phyloP scores from a whole-genome alignment of 2,329 filamentous ascomycete genomes.

The Sarocladium oryzae region DNA sequence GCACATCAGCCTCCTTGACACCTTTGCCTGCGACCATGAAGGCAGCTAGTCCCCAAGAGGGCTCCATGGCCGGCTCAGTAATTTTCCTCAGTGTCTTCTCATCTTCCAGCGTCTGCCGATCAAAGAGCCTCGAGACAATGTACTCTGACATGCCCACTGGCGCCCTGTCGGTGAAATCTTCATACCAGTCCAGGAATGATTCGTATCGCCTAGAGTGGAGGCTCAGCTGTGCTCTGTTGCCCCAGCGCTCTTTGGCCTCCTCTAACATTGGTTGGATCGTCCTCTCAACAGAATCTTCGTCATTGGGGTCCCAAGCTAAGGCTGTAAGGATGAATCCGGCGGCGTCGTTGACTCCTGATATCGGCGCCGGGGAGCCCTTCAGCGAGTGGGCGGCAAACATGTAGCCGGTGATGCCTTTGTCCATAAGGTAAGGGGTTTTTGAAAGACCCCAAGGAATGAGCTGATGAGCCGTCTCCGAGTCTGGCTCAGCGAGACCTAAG shows the following conservation, averaged over 20 bases:
- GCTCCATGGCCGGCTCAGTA: conserved; percentile 16
- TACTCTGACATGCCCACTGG: neutral
- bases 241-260: conserved; percentile 1
- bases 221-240: neutral
- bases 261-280: neutral
- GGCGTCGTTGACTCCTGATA: neutral
- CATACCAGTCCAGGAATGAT: conserved; percentile 1
- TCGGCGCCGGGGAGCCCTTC: neutral
- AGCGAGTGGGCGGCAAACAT: neutral
- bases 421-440: conserved; percentile 24
- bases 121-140: neutral
- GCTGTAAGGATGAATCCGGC: neutral
- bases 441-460: conserved; percentile 18
- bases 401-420: conserved; percentile 30
- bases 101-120: neutral
- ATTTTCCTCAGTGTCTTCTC: conserved; percentile 29
- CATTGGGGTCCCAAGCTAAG: neutral
- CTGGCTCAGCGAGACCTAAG: neutral
- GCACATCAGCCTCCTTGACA: conserved; percentile 34
- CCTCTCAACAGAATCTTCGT: neutral
- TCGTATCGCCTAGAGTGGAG: neutral
- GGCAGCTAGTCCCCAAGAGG: conserved; percentile 16
- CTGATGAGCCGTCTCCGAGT: conserved; percentile 23
- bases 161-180: neutral
- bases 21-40: conserved; percentile 37